Conservation (phyloP, 805 yeast genomes). For the Zygoascus biomembranicola region DNA sequence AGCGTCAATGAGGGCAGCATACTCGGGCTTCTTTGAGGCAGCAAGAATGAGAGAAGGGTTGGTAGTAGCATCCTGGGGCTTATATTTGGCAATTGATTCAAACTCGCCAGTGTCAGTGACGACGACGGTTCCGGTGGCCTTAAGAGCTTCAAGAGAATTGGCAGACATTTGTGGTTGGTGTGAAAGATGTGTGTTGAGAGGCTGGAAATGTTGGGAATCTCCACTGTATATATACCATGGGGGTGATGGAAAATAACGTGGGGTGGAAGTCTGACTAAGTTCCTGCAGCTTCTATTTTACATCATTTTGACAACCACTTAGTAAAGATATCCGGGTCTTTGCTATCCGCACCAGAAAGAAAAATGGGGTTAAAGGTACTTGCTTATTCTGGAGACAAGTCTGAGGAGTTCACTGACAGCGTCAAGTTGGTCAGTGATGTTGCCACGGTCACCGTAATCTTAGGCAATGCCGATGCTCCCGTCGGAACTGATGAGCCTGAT, state of each 20-base stretch:
- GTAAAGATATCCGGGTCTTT: neutral
- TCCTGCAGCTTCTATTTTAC: neutral
- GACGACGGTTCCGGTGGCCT: slow-evolving; percentile 90
- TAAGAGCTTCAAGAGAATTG: slow-evolving; percentile 83
- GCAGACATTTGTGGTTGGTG: slow-evolving; percentile 13
- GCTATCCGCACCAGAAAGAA: neutral
- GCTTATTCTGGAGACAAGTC: neutral
- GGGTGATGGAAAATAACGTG: neutral
- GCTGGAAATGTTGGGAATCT: neutral
- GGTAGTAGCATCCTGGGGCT: slow-evolving; percentile 99
- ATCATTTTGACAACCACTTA: neutral
- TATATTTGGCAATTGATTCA: slow-evolving; percentile 93
- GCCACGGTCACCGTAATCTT: neutral
- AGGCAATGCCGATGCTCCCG: neutral
- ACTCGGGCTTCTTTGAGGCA: slow-evolving; percentile 84
- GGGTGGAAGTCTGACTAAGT: neutral
- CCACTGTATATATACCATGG: neutral
- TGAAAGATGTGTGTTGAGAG: neutral
- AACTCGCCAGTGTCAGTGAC: slow-evolving; percentile 99
- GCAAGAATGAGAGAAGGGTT: slow-evolving; percentile 97
- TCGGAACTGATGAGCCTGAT: neutral
- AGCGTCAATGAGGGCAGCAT: slow-evolving; percentile 79
- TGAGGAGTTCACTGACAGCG: neutral
- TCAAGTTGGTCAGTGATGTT: neutral
- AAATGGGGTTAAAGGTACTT: neutral